Percentiles rank a stretch among this genome's conserved stretches.
These are phyloP conservation scores for Raffaelea arxii DNA, from an alignment of 2,329 filamentous ascomycete genomes.

Conservation along the genomic window DNA sequence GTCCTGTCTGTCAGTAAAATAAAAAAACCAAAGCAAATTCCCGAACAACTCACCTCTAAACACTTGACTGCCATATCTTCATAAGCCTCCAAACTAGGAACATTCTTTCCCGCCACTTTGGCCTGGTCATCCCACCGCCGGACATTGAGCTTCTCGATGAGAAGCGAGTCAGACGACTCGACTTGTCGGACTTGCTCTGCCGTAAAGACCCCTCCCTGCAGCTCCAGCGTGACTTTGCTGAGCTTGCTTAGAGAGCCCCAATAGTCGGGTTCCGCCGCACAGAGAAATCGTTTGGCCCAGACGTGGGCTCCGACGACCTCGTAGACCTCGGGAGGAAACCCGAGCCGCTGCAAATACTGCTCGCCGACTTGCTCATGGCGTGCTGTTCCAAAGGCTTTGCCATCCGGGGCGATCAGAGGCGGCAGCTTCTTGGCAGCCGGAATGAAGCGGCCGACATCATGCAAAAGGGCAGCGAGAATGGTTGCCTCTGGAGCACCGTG, in stretches of 20 bases:
- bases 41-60: too few species aligned
- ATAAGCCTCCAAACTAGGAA: slow-evolving; percentile 3
- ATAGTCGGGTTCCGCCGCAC: slow-evolving; percentile 2
- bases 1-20: too few species aligned
- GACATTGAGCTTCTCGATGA: slow-evolving; percentile 1
- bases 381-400: slow-evolving; percentile 1
- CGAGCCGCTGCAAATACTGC: neutral
- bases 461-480: slow-evolving; percentile 3
- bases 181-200: neutral
- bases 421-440: slow-evolving; percentile 1
- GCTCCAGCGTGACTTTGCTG: slow-evolving; percentile 3
- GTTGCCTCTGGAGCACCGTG: slow-evolving; percentile 1
- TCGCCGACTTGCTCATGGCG: slow-evolving; percentile 4
- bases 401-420: neutral
- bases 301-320: slow-evolving; percentile 3
- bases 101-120: slow-evolving; percentile 2
- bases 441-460: slow-evolving; percentile 6
- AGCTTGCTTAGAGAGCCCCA: slow-evolving; percentile 2
- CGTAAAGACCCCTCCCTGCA: slow-evolving; percentile 1
- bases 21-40: too few species aligned
- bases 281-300: slow-evolving; percentile 7
- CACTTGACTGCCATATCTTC: slow-evolving; percentile 3
- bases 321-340: neutral
- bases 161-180: neutral
- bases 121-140: slow-evolving; percentile 7